phyloP scores from a whole-genome alignment of 345 rosid species.

The Noccaea caerulescens region DNA sequence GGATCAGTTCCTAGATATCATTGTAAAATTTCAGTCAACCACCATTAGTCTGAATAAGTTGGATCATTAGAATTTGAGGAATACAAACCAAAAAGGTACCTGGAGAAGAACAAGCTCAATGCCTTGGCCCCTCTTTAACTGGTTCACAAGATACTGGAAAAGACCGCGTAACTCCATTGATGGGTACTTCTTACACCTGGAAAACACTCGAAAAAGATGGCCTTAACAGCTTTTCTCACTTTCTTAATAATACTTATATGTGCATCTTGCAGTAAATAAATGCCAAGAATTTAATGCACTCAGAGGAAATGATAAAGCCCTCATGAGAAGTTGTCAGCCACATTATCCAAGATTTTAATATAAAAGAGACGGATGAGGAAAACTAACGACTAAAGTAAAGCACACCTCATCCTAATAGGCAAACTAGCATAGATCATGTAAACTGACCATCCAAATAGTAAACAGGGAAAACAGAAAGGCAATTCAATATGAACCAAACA shows the following conservation, averaged over 20 bases:
- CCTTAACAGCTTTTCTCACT: conserved; percentile 14
- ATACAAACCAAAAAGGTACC: conserved; percentile 52
- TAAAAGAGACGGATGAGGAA: conserved; percentile 6
- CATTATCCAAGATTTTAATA: conserved; percentile 1
- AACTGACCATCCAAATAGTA: neutral
- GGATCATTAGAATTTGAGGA: conserved; percentile 23
- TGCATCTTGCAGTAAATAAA: conserved; percentile 20
- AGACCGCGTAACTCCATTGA: conserved; percentile 99
- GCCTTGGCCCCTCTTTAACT: conserved; percentile 93
- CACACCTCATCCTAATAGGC: conserved; percentile 18
- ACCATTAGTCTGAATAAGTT: conserved; percentile 24
- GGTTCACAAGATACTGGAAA: conserved; percentile 97
- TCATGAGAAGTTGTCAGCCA: conserved; percentile 4
- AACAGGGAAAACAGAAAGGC: neutral
- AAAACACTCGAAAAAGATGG: conserved; percentile 22
- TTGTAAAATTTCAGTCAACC: conserved; percentile 40
- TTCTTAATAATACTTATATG: conserved; percentile 6
- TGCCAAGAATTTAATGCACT: conserved; percentile 9
- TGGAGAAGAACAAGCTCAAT: conserved; percentile 96
- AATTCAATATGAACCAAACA: conserved; percentile 9
- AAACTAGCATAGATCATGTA: conserved; percentile 32
- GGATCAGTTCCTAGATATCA: conserved; percentile 82
- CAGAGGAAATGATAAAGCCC: conserved; percentile 5
- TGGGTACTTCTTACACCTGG: conserved; percentile 97
- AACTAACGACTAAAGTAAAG: conserved; percentile 5